These are phyloP conservation scores for Tetrahymena elliotti DNA, from an alignment of 73 alveolate species.

Conservation along the genomic window DNA sequence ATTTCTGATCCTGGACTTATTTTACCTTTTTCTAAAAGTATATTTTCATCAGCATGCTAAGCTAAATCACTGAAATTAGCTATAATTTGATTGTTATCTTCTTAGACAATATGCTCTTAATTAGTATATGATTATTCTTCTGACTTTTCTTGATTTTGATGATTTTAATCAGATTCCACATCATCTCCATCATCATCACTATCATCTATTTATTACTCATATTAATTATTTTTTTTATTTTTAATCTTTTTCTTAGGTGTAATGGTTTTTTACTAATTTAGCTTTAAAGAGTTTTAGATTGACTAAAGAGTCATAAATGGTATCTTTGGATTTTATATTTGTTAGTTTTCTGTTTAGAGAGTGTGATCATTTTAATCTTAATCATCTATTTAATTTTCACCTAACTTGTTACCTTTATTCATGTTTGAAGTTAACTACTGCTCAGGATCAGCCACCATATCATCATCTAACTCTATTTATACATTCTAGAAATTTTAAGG, in stretches of 20 bases:
- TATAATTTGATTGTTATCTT: neutral
- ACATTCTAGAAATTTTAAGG: neutral
- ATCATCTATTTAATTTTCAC: neutral
- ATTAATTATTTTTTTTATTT: neutral
- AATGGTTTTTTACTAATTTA: neutral
- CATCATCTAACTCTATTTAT: neutral
- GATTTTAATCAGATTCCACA: neutral
- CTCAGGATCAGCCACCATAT: neutral
- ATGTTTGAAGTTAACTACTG: neutral
- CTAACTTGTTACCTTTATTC: neutral
- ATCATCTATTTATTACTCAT: neutral
- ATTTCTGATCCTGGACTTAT: neutral
- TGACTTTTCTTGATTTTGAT: neutral
- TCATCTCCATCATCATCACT: neutral
- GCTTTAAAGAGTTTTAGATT: neutral
- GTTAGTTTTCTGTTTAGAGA: neutral
- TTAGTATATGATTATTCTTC: neutral
- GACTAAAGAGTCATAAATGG: neutral
- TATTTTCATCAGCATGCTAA: neutral
- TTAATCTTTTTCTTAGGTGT: neutral
- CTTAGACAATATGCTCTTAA: neutral
- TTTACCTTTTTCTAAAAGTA: neutral
- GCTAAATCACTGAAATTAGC: neutral
- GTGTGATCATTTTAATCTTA: neutral
- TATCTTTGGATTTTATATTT: neutral